These are phyloP conservation scores for Lepiota brunneoincarnata DNA, from an alignment of 768 basidiomycete species.

Conservation along the genomic window DNA sequence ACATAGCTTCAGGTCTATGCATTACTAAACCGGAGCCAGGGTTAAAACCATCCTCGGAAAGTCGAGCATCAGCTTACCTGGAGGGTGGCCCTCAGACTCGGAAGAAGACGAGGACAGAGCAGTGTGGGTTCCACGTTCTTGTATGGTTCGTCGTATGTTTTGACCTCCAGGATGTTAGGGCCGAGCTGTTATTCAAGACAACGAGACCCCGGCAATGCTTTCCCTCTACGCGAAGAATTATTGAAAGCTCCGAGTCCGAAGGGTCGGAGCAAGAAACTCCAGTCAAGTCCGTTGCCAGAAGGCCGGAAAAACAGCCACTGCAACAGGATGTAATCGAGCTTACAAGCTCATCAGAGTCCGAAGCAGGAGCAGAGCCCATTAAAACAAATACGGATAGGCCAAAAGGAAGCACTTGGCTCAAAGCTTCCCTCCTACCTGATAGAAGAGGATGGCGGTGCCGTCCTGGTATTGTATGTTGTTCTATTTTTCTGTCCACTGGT, in stretches of 20 bases:
- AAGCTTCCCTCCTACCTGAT: background rate
- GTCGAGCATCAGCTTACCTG: background rate
- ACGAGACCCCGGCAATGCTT: background rate
- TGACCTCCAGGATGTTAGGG: conserved; percentile 9
- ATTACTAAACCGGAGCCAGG: background rate
- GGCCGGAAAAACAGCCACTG: conserved; percentile 25
- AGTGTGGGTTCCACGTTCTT: background rate
- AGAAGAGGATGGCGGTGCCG: conserved; percentile 24
- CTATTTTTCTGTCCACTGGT: background rate
- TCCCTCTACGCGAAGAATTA: conserved; percentile 25
- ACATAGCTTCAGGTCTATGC: background rate
- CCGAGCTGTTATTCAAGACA: background rate
- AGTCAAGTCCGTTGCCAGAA: conserved; percentile 22
- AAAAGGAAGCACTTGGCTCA: background rate
- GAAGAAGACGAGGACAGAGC: background rate
- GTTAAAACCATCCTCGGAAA: background rate
- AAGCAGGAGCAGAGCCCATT: background rate
- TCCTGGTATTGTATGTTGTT: conserved; percentile 28
- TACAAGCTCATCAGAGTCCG: conserved; percentile 1
- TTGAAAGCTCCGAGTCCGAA: conserved; percentile 34
- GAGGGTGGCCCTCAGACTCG: background rate
- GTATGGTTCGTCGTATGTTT: background rate
- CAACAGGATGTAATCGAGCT: conserved; percentile 3
- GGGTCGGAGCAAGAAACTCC: conserved; percentile 21
- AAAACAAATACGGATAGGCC: background rate